Evolutionary conservation across 805 yeast species (phyloP), one percentile per base, ranked within the genome.

Genomic region (Wickerhamomyces queroliae): DNA sequence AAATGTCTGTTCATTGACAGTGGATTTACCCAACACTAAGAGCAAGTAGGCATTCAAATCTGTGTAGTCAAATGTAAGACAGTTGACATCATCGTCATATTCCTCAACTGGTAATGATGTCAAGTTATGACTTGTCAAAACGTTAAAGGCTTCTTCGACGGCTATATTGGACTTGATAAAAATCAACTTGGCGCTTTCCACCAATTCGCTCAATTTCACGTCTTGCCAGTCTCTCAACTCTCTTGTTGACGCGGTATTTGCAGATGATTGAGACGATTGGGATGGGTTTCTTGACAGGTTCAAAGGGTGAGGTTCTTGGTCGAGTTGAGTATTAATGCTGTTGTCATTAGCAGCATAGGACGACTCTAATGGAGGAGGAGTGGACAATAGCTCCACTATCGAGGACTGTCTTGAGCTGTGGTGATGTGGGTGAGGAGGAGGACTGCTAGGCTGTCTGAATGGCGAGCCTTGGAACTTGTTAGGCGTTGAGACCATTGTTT

Each of bases 71-170:
- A 91, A 91, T 2, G 95, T 83, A 44, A 83, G 70, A 53, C 93
- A 87, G 48, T 81, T 74, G 48, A 80, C 64, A 49, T 79, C 86
- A 37, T 70, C 67, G 2, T 69, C 66, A 42, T 52, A 66, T 35
- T 71, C 67, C 45, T 72, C 76, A 15, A 91, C 93, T 0, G 99
- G 98, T 40, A 93, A 66, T 13, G 95, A 83, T 2, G 96, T 91
- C 54, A 93, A 72, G 47, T 83, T 80, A 59, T 90, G 73, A 24
- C 71, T 64, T 23, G 75, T 72, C 53, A 91, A 69, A 4, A 82
- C 79, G 52, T 89, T 88, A 64, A 86, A 93, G 2, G 98, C 96
- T 40, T 78, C 72, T 59, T 91, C 96, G 18, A 91, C 95, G 3
- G 95, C 78, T 26, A 77, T 67, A 6, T 76, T 63, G 3, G 81